A percentile compares a stretch with the other conserved stretches of the same genome.
These are phyloP conservation scores for Sphagnum magellanicum DNA, from an alignment of 228 moss, liverwort and hornwort genomes.

Conservation along the genomic window DNA sequence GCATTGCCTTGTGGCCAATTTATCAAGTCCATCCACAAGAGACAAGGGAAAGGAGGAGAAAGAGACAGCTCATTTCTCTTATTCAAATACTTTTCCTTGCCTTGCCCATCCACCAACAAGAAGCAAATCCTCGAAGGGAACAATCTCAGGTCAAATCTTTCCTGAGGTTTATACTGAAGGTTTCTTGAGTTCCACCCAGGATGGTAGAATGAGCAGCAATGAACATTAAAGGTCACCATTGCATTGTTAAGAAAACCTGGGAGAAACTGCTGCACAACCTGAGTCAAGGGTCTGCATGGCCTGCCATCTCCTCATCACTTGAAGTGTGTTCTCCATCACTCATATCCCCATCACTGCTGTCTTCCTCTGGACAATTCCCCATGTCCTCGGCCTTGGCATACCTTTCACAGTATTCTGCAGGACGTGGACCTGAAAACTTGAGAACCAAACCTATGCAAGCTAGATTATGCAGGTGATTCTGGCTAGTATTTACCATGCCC, in stretches of 20 bases:
- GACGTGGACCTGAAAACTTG: not conserved
- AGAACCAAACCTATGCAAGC: no score
- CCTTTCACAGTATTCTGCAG: constrained; percentile 97
- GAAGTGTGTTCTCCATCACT: constrained; percentile 94
- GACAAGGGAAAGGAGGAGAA: not conserved
- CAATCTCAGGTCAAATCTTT: constrained; percentile 26
- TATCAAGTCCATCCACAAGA: not conserved
- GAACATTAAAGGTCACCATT: constrained; percentile 27
- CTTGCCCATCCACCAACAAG: constrained; percentile 30
- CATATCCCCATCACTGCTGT: constrained; percentile 75
- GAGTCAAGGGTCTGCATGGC: constrained; percentile 78
- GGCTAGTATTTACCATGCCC: no score
- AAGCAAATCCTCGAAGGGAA: constrained; percentile 19
- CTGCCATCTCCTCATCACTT: constrained; percentile 98
- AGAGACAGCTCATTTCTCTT: not conserved
- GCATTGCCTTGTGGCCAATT: constrained; percentile 19
- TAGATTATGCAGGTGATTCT: no score
- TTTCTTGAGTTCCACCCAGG: constrained; percentile 8
- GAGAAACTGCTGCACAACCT: constrained; percentile 17
- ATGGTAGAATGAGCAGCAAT: constrained; percentile 36
- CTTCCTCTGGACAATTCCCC: constrained; percentile 72
- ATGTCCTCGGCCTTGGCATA: constrained; percentile 95
- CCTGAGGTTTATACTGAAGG: constrained; percentile 7
- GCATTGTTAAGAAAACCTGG: constrained; percentile 18
- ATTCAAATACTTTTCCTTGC: constrained; percentile 12